Conservation (phyloP, 2,329 filamentous ascomycete genomes). For the Rhinocladiella mackenziei region DNA sequence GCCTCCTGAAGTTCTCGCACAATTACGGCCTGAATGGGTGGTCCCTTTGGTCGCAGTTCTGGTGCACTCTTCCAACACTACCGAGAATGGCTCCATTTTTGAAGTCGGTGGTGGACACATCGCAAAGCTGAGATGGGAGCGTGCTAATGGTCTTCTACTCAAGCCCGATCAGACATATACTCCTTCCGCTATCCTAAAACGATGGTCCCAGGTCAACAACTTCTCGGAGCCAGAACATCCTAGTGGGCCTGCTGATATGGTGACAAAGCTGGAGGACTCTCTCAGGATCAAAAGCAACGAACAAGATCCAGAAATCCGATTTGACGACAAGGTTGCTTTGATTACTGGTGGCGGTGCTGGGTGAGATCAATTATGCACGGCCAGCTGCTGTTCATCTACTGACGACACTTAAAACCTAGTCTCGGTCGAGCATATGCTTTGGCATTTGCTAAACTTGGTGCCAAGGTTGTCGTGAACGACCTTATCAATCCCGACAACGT, state of each 20-base stretch:
- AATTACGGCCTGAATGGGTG: constrained; percentile 88
- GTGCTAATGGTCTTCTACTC: constrained; percentile 79
- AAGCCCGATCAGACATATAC: constrained; percentile 87
- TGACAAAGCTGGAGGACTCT: constrained; percentile 78
- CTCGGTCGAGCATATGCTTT: constrained; percentile 89
- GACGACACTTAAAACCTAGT: constrained; percentile 55
- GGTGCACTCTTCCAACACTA: constrained; percentile 76
- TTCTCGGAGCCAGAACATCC: constrained; percentile 83
- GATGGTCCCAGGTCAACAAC: constrained; percentile 84
- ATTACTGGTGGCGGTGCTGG: constrained; percentile 84
- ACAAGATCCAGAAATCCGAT: constrained; percentile 69
- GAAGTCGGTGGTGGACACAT: constrained; percentile 90
- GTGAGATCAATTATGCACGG: too few species aligned
- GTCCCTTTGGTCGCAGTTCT: constrained; percentile 87
- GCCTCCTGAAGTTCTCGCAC: constrained; percentile 85
- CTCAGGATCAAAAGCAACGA: constrained; percentile 71
- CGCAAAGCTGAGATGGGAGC: constrained; percentile 93
- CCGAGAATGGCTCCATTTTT: constrained; percentile 84
- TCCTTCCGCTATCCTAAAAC: constrained; percentile 77
- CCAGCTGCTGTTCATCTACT: constrained; percentile 42
- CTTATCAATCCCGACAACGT: constrained; percentile 83
- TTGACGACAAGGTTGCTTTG: constrained; percentile 78
- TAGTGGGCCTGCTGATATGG: constrained; percentile 79
- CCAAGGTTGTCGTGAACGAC: constrained; percentile 90
- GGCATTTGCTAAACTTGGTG: constrained; percentile 78